phyloP scores from a whole-genome alignment of 495 filamentous ascomycete species.

The Penicillium daleae region DNA sequence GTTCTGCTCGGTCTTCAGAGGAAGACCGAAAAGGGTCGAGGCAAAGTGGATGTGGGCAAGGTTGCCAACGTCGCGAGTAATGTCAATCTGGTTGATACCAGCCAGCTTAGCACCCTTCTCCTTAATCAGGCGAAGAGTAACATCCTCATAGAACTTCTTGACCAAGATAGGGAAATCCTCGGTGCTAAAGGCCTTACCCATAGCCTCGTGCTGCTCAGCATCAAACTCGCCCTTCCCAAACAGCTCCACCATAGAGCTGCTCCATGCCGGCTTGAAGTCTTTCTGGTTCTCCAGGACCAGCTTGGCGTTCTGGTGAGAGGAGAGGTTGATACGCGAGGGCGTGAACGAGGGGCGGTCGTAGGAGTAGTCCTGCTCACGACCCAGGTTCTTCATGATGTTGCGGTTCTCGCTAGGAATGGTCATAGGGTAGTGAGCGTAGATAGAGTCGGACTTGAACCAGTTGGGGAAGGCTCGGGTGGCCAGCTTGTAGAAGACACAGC shows the following conservation, averaged over 20 bases:
- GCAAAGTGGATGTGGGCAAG: conserved; percentile 73
- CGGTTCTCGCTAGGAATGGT: conserved; percentile 74
- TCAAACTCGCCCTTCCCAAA: conserved; percentile 56
- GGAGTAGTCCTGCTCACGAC: conserved; percentile 70
- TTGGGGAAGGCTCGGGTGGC: conserved; percentile 78
- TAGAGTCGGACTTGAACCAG: conserved; percentile 76
- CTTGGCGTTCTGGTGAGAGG: conserved; percentile 64
- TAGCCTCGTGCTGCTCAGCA: conserved; percentile 49
- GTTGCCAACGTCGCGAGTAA: conserved; percentile 77
- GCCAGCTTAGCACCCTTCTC: conserved; percentile 64
- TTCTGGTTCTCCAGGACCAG: conserved; percentile 62
- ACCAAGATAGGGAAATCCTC: conserved; percentile 55
- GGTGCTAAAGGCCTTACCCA: conserved; percentile 48
- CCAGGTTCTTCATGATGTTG: conserved; percentile 73
- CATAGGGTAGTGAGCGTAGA: conserved; percentile 90
- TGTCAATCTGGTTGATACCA: conserved; percentile 69
- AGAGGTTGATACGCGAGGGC: conserved; percentile 56
- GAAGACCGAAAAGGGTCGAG: conserved; percentile 70
- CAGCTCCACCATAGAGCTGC: conserved; percentile 55
- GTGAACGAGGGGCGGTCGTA: conserved; percentile 64
- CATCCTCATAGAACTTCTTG: conserved; percentile 61
- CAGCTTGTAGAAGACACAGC: conserved; percentile 85
- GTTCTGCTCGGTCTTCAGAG: conserved; percentile 71
- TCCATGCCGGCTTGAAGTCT: conserved; percentile 69
- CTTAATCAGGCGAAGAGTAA: conserved; percentile 65